Base-by-base conservation (phyloP, 2,329 filamentous ascomycete species). In the Pseudogymnoascus sp. region DNA sequence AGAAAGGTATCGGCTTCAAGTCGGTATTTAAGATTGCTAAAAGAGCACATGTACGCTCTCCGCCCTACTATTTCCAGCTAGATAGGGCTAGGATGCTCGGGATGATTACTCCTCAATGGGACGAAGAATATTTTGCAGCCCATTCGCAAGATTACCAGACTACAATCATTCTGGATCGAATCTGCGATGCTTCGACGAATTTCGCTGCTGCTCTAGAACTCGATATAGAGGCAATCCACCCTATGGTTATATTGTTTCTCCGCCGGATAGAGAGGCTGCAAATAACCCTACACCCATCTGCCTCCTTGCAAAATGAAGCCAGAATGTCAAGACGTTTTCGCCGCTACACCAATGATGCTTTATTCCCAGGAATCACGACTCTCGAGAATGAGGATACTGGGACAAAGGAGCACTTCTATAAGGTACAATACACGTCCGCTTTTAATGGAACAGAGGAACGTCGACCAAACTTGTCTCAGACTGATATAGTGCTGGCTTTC, bases 401-500 rank as follows among this genome's bases (percentile, higher is more conserved):
- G n/a, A 39, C n/a, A 39, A 39, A 39, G 37, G 37, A 39, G 37
- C 37, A 39, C 14, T 39, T 39, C 37, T 39, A 39, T 16, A 39
- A 39, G 14, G 37, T 39, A 39, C 37, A 39, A 39, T 16, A 39
- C 37, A 39, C 37, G 37, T 39, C 37, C 37, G n/a, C 13, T 39
- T 39, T 39, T 39, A 39, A 16, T 39, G 37, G 37, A 39, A 39
- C 37, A 39, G 37, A 39, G 37, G 14, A 39, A 16, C 37, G 65
- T 3, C 64, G 19, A 0, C 60, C 63, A 1, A 66, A 69, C 0
- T 72, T 73, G 19, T 69, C 71, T 0, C 69, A 66, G 1, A 69
- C 76, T 0, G 73, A 79, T 19, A 70, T 83, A 1, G 69, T 79
- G 1, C 69, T 83, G 0, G 80, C 80, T 0, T 82, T 83, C 65